Evolutionary conservation across 768 basidiomycete genomes (phyloP), one percentile per base, ranked within the genome.

Genomic region (Lyophyllum decastes): DNA sequence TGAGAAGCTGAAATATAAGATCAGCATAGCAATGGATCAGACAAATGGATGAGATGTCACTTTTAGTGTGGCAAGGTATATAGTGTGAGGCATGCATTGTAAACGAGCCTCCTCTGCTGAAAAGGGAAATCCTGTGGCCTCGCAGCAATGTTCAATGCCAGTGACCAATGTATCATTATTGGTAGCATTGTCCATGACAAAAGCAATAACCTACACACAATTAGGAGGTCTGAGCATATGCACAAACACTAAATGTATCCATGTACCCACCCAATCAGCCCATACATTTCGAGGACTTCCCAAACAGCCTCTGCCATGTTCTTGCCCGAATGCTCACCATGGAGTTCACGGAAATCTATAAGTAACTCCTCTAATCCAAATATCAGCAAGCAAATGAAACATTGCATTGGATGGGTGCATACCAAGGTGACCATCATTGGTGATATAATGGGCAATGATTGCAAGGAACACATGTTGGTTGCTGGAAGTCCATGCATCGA

Each of bases 21-120:
- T 16, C 49, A 50, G 12, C 9, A 12, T 38, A 12, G 14, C 16
- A 26, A 25, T 26, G 21, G 16, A 12, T 51, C 8, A 51, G 4
- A 4, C 21, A 45, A 6, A 54, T 16, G 16, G 25, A 35, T 19
- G 27, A 47, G 6, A 43, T 44, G 57, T 19, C 49, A 70, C 73
- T 63, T 72, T 59, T 6, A 72, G 27, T 2, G 71, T 70, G 4
- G 73, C 73, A 34, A 77, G 67, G 55, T 77, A 72, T n/a, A 76
- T 64, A 0, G 73, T 75, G 43, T 77, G 76, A 0, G 73, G 76
- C 70, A 76, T 72, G 61, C 75, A 77, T n/a, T 64, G 68, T 21
- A 73, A 55, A 3, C 70, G 63, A 8, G 71, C 61, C 11, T 64
- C 45, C 9, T 2, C 16, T 1, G 71, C 65, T 24, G 58, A 56